phyloP scores from a whole-genome alignment of 1,139 yeast genomes.

The Scheffersomyces quercinus region DNA sequence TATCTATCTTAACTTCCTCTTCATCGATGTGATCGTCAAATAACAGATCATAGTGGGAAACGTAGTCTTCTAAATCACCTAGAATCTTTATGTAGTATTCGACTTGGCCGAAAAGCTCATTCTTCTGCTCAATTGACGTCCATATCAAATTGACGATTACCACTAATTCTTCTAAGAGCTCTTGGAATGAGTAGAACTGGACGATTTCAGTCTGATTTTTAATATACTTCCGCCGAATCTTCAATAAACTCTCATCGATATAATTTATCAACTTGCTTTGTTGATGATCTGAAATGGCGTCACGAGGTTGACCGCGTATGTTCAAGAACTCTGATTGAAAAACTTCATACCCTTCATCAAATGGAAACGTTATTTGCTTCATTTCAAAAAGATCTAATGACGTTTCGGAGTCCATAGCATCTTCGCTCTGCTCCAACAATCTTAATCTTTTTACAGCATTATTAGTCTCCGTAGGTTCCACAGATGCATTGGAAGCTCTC shows the following conservation, averaged over 20 bases:
- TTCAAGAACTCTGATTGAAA: conserved; percentile 13
- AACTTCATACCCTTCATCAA: conserved; percentile 25
- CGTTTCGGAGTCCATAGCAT: conserved; percentile 5
- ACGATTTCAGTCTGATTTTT: conserved; percentile 51
- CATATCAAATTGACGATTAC: conserved; percentile 16
- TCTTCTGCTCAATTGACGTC: conserved; percentile 20
- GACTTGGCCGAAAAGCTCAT: conserved; percentile 52
- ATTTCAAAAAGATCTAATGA: conserved; percentile 10
- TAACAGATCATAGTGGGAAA: conserved; percentile 40
- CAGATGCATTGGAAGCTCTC: background rate
- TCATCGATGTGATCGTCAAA: conserved; percentile 3
- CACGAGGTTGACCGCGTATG: conserved; percentile 1
- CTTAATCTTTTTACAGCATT: background rate
- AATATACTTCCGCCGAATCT: conserved; percentile 63
- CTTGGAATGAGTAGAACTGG: conserved; percentile 16
- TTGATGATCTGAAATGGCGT: conserved; percentile 21
- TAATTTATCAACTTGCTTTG: conserved; percentile 62
- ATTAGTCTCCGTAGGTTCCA: background rate
- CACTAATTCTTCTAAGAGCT: conserved; percentile 16
- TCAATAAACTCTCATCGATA: conserved; percentile 57
- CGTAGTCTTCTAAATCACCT: conserved; percentile 67
- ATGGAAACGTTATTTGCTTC: conserved; percentile 27
- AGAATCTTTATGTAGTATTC: conserved; percentile 61
- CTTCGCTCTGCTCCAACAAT: no score
- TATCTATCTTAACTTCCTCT: conserved; percentile 9